Evolutionary conservation across 2,329 filamentous ascomycete genomes (phyloP), one percentile per base, ranked within the genome.

Genomic region (Tothia fuscella): DNA sequence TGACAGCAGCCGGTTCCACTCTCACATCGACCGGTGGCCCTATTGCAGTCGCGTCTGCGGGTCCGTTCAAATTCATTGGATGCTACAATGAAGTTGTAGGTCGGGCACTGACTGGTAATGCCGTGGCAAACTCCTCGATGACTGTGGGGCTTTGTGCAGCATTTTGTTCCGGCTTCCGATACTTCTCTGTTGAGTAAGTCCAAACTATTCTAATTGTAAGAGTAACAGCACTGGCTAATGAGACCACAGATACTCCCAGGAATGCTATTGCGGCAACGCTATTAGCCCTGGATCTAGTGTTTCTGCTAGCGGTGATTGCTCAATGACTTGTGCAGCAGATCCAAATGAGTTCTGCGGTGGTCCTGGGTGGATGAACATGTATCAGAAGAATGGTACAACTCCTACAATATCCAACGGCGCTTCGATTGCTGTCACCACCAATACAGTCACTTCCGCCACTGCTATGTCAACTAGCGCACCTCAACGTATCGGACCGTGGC

Each of bases 221-320:
- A n/a, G n/a, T n/a, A n/a, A n/a, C n/a, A n/a, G n/a, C n/a, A n/a
- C n/a, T n/a, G n/a, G n/a, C n/a, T n/a, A n/a, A n/a, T n/a, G n/a
- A n/a, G n/a, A n/a, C n/a, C n/a, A n/a, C n/a, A n/a, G n/a, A n/a
- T 35, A 35, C 32, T 10, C 10, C 32, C 16, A 9, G 16, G 36
- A 41, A 34, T 40, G 42, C 37, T 41, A 50, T 37, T 56, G 54
- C 39, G 53, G 53, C 28, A 53, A 50, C 21, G 38, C 41, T 3
- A 21, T 45, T 17, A 13, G 9, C 10, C 46, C 44, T 10, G 42
- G 38, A 25, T 28, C 16, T 17, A n/a, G n/a, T n/a, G 48, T 43
- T 5, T 50, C 51, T 7, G 52, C 50, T 3, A 49, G 53, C 34
- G 53, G 53, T 22, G 25, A 30, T n/a, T 59, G 56, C 48, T 51